Evolutionary conservation across 2,329 filamentous ascomycete species (phyloP), one percentile per base, ranked within the genome.

Genomic region (Leptographium galeiforme): DNA sequence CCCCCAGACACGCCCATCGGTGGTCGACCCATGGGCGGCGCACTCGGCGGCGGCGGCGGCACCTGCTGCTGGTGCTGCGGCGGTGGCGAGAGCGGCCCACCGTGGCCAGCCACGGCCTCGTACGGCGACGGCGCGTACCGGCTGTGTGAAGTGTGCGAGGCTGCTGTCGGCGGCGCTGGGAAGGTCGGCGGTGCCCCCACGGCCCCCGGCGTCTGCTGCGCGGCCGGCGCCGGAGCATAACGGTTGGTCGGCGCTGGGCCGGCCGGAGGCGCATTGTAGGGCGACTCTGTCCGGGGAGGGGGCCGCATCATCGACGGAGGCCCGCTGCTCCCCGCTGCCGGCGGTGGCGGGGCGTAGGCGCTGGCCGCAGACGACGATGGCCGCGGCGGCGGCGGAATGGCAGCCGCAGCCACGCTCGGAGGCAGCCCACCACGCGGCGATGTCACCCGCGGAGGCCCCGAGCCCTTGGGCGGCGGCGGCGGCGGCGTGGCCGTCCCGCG

Each of bases 391-490:
- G 68, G 57, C 77, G 72, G 59, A 78, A 70, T 40, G 71, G 68
- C 12, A 65, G 69, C 12, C 63, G 57, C 49, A 74, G 72, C 55
- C 8, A 14, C 16, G 7, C 7, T 41, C 12, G 74, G 75, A 39
- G 78, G 75, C 53, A 75, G 77, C 10, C 76, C 78, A 49, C 76
- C 71, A 14, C 83, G 71, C 34, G 89, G 88, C 38, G 89, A 94
- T 55, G 78, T 83, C 56, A 93, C 74, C 54, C 86, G 80, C 48
- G 83, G 79, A 48, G 79, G 78, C 40, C 81, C 80, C 36, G 81
- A 75, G 49, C 83, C 88, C 72, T 94, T 95, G 6, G 91, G 89
- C 41, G 89, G 87, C 8, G 86, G 87, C 8, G 86, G 86, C 34
- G 87, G 81, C 51, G 88, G 87, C 47, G 86, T 84, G 34, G 83